These are phyloP conservation scores for Austroboletus novae-zelandiae DNA, from an alignment of 1,284 basidiomycete species.

Conservation along the genomic window DNA sequence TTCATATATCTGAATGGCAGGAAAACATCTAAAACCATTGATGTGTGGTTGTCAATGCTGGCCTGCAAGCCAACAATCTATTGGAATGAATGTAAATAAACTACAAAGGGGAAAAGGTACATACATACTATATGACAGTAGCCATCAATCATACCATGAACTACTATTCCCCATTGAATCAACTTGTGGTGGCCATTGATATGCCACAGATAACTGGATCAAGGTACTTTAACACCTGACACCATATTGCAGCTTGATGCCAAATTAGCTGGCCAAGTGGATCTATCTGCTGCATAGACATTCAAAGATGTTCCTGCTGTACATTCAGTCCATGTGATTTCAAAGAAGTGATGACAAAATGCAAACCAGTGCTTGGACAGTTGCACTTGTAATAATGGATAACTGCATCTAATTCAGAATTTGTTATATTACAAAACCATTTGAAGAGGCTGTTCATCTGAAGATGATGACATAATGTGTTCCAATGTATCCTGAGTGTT, in stretches of 20 bases:
- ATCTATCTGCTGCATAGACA: slow-evolving; percentile 11
- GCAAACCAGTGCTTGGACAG: slow-evolving; percentile 2
- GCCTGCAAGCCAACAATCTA: slow-evolving; percentile 4
- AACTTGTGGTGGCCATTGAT: slow-evolving; percentile 48
- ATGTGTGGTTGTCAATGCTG: slow-evolving; percentile 1
- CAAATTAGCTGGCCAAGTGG: slow-evolving; percentile 20
- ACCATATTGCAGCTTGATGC: slow-evolving; percentile 16
- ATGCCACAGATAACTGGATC: slow-evolving; percentile 37
- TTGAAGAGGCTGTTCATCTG: neutral
- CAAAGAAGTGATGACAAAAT: neutral
- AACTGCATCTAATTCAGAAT: slow-evolving; percentile 2
- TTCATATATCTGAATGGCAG: neutral
- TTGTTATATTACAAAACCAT: neutral
- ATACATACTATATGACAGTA: slow-evolving; percentile 7
- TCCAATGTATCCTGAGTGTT: too few relatives aligned
- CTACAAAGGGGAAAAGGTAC: too few relatives aligned
- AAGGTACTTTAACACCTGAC: neutral
- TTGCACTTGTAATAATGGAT: neutral
- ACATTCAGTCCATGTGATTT: neutral
- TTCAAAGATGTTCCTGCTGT: neutral
- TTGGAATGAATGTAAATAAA: too few relatives aligned
- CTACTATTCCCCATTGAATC: slow-evolving; percentile 50
- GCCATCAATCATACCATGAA: slow-evolving; percentile 43
- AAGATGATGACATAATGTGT: neutral
- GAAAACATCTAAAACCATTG: slow-evolving; percentile 6